Percentiles rank a stretch among this genome's conserved stretches.
These are phyloP conservation scores for Backusella tarrabulga DNA, from an alignment of 192 early-diverging fungal genomes.

Conservation along the genomic window DNA sequence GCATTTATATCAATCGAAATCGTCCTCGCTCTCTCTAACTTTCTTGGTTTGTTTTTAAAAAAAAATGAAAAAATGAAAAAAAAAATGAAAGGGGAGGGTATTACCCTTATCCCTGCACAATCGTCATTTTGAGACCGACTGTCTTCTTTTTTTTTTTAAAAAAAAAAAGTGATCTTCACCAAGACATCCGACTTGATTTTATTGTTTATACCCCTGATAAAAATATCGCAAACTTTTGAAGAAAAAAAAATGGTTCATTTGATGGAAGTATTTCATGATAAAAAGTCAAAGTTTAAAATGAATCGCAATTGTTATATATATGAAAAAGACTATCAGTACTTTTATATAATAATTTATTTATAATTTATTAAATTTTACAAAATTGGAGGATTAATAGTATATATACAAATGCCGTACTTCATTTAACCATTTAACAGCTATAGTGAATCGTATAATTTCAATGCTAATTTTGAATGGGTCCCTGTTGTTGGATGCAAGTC, in stretches of 20 bases:
- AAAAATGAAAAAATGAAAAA: too few species aligned
- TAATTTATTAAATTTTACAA: background rate
- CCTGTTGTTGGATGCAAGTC: background rate
- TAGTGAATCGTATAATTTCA: background rate
- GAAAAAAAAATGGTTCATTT: background rate
- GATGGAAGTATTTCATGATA: background rate
- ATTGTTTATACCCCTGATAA: background rate
- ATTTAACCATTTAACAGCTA: background rate
- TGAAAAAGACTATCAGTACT: too few species aligned
- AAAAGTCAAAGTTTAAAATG: too few species aligned
- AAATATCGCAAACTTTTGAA: background rate
- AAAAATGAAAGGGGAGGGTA: too few species aligned
- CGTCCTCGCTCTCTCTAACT: background rate
- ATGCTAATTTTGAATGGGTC: background rate
- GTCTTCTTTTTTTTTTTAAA: background rate
- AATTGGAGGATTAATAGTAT: background rate
- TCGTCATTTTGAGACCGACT: background rate
- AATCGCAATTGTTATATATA: too few species aligned
- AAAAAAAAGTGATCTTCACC: background rate
- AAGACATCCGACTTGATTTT: background rate
- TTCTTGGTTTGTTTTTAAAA: background rate
- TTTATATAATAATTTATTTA: background rate
- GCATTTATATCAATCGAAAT: background rate
- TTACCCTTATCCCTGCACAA: background rate
- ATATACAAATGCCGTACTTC: background rate